A percentile compares a stretch with the other conserved stretches of the same genome.
These are phyloP conservation scores for Pseudisothecium myosuroides DNA, from an alignment of 225 moss, liverwort and hornwort species.

Conservation along the genomic window DNA sequence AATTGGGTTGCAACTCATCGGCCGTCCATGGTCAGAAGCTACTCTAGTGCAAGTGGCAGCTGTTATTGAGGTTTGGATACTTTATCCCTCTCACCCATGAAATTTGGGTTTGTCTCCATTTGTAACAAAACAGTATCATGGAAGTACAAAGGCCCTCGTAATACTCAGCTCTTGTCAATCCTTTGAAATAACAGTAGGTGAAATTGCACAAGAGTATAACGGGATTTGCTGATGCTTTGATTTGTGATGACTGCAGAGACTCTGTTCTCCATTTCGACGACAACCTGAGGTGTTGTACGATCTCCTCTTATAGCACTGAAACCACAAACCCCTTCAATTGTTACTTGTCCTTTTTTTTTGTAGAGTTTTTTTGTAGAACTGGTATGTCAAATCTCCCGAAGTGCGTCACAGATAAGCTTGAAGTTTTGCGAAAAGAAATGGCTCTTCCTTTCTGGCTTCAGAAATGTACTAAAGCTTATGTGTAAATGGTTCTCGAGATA, in stretches of 20 bases:
- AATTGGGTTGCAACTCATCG: conserved; percentile 83
- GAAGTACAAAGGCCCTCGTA: background rate
- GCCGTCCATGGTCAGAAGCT: conserved; percentile 93
- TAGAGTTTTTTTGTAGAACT: background rate
- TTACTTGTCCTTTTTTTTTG: background rate
- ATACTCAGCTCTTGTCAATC: background rate
- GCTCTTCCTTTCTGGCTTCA: background rate
- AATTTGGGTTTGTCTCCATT: background rate
- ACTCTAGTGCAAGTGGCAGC: conserved; percentile 74
- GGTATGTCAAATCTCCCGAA: background rate
- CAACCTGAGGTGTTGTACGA: conserved; percentile 68
- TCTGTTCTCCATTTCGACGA: conserved; percentile 52
- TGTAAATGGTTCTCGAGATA: background rate
- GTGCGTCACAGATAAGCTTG: background rate
- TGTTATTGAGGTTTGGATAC: conserved; percentile 53
- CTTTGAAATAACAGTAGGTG: background rate
- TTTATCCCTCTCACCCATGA: background rate
- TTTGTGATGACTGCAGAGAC: conserved; percentile 24
- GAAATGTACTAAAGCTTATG: background rate
- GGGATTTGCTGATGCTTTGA: background rate
- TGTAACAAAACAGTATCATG: background rate
- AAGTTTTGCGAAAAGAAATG: background rate
- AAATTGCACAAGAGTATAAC: background rate
- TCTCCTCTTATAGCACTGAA: conserved; percentile 24
- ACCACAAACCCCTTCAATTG: background rate